Evolutionary conservation across 768 basidiomycete species (phyloP), one percentile per base, ranked within the genome.

Genomic region (Lentinula boryana): DNA sequence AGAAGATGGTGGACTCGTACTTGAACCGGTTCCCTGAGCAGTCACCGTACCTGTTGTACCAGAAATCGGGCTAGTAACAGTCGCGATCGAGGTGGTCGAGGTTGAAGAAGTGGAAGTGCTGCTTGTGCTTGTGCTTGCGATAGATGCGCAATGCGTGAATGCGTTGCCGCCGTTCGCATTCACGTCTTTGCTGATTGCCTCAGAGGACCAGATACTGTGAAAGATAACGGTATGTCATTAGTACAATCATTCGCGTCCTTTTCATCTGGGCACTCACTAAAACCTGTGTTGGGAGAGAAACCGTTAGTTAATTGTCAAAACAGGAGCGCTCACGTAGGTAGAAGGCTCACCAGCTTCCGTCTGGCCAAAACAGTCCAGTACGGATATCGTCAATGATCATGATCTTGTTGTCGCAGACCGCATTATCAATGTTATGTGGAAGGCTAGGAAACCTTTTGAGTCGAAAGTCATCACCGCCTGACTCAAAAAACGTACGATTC

Each of bases 141-240:
- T 15, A 31, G 67, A 62, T 16, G 40, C 48, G 56, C 71, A 72
- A 50, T 69, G 66, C 13, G 68, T 69, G 57, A 70, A 72, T 0
- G 70, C 69, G 51, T 72, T 69, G 65, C 69, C 67, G 18, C 63
- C 63, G 33, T 64, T 61, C 23, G 53, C 58, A 2, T 56, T 57
- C n/a, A 71, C 66, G 31, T 68, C 63, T 12, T 41, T 21, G 9
- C 58, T 56, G 3, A 64, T 66, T 6, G 58, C 60, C 18, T 69
- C 63, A 49, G 58, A 63, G 3, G 70, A 67, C 23, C 55, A 70
- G 1, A 61, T 60, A 49, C 71, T 71, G 60, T 27, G 12, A 4
- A n/a, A 15, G 36, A 58, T 16, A 3, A 3, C 2, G 31, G 7
- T 18, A 48, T 32, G 21, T 35, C 13, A n/a, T 10, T 10, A 10